A percentile compares a stretch with the other conserved stretches of the same genome.
Conservation (phyloP, 2,329 filamentous ascomycete species). For the Bipolaris zeicola region DNA sequence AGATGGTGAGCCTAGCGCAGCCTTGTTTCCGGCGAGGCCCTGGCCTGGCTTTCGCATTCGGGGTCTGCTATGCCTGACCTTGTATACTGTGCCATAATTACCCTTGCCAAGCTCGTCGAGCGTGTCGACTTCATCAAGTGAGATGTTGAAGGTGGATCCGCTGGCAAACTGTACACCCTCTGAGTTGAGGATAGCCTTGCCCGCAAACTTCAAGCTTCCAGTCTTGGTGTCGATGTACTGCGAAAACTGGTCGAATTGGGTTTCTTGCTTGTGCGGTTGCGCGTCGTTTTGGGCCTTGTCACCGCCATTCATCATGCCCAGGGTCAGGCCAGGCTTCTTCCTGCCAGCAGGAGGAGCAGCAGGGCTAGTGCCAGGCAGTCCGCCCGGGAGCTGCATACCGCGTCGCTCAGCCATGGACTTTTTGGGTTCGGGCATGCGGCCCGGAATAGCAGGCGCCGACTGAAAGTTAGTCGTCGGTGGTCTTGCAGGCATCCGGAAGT, state of each 20-base stretch:
- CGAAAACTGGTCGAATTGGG: slow-evolving; percentile 68
- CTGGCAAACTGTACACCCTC: slow-evolving; percentile 91
- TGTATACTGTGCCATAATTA: slow-evolving; percentile 98
- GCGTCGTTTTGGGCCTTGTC: slow-evolving; percentile 28
- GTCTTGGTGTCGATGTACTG: slow-evolving; percentile 91
- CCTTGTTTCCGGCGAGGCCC: slow-evolving; percentile 65
- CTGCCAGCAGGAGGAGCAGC: slow-evolving; percentile 41
- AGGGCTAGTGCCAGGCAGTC: slow-evolving; percentile 61
- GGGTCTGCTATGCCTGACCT: slow-evolving; percentile 83
- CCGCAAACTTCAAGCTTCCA: slow-evolving; percentile 89
- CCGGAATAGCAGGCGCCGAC: slow-evolving; percentile 56
- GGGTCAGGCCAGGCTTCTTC: slow-evolving; percentile 52
- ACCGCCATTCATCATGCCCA: slow-evolving; percentile 52
- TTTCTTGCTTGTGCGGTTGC: slow-evolving; percentile 43
- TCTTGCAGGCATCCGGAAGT: slow-evolving; percentile 53
- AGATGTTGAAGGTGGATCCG: slow-evolving; percentile 89
- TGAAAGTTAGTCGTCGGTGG: slow-evolving; percentile 51
- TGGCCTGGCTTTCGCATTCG: slow-evolving; percentile 65
- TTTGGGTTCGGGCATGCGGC: slow-evolving; percentile 56
- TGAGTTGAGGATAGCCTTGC: slow-evolving; percentile 86
- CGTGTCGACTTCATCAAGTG: slow-evolving; percentile 91
- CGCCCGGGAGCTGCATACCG: slow-evolving; percentile 66
- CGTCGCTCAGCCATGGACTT: slow-evolving; percentile 71
- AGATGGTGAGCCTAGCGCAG: slow-evolving; percentile 43
- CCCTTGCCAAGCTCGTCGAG: slow-evolving; percentile 94